Conservation (phyloP, 768 basidiomycete species). For the Tricholoma furcatifolium region DNA sequence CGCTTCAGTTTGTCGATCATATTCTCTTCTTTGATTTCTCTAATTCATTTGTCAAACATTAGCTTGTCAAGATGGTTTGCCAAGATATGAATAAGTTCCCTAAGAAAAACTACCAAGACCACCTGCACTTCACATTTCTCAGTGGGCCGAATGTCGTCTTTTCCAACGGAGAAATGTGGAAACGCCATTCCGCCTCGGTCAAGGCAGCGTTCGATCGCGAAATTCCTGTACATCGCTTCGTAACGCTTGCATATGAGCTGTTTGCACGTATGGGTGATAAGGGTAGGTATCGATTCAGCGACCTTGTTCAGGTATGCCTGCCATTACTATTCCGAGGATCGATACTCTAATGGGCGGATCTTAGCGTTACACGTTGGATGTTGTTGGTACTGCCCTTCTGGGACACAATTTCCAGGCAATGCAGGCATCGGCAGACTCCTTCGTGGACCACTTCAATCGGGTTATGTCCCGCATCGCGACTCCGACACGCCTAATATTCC, state of each 20-base stretch:
- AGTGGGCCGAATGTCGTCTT: constrained; percentile 32
- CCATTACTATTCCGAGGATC: not conserved
- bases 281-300: constrained; percentile 23
- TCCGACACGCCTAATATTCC: constrained; percentile 27
- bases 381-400: constrained; percentile 31
- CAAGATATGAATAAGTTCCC: constrained; percentile 19
- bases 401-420: constrained; percentile 35
- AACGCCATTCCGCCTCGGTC: constrained; percentile 30
- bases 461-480: constrained; percentile 33
- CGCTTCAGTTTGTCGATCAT: constrained; percentile 19
- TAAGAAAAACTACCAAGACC: constrained; percentile 25
- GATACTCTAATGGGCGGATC: not conserved
- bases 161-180: constrained; percentile 35
- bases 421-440: constrained; percentile 23
- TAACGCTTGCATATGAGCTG: constrained; percentile 26
- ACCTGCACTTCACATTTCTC: constrained; percentile 33
- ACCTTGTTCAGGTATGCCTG: constrained; percentile 16
- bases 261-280: constrained; percentile 27
- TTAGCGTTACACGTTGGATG: constrained; percentile 32
- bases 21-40: not conserved
- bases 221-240: constrained; percentile 31
- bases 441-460: constrained; percentile 31
- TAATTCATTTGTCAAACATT: not conserved
- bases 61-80: constrained; percentile 23
- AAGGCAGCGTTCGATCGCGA: constrained; percentile 30